Percentiles rank a stretch among this genome's conserved stretches.
Conservation (phyloP, 2,329 filamentous ascomycete species). For the Paraphaeosphaeria sporulosa region DNA sequence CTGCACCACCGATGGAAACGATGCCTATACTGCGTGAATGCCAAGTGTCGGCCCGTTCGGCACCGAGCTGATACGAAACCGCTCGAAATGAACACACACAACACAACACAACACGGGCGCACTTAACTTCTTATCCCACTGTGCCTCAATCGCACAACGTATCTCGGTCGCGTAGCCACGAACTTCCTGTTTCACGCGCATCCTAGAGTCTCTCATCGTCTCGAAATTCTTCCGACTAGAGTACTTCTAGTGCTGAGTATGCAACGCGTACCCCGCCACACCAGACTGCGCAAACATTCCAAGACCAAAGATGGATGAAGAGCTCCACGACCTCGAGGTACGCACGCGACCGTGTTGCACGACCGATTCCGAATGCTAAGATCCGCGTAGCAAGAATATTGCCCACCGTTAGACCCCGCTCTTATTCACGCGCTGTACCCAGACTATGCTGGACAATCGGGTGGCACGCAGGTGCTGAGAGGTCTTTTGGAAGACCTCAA, state of each 20-base stretch:
- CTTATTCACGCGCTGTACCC: constrained; percentile 77
- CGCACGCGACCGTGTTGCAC: constrained; percentile 4
- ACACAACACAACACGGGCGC: not conserved
- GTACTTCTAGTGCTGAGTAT: constrained; percentile 31
- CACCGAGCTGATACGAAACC: constrained; percentile 3
- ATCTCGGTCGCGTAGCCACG: not conserved
- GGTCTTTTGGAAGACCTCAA: constrained; percentile 72
- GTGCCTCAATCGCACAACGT: not conserved
- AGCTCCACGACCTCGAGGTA: constrained; percentile 44
- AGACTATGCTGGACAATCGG: constrained; percentile 72
- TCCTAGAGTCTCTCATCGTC: not conserved
- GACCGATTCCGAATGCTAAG: constrained; percentile 22
- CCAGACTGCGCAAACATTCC: constrained; percentile 30
- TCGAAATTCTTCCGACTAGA: not conserved
- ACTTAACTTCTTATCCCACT: not conserved
- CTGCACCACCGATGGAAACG: not conserved
- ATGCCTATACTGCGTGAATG: not conserved
- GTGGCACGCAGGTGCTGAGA: constrained; percentile 62
- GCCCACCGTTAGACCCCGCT: constrained; percentile 77
- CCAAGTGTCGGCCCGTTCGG: constrained; percentile 10
- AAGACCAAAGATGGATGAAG: constrained; percentile 47
- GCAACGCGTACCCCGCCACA: constrained; percentile 27
- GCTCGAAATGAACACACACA: not conserved
- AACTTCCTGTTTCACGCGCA: not conserved
- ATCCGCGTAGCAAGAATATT: constrained; percentile 69